Percentiles rank a stretch among this genome's conserved stretches.
These are phyloP conservation scores for Russula ochroleuca DNA, from an alignment of 768 basidiomycete genomes.

Conservation along the genomic window DNA sequence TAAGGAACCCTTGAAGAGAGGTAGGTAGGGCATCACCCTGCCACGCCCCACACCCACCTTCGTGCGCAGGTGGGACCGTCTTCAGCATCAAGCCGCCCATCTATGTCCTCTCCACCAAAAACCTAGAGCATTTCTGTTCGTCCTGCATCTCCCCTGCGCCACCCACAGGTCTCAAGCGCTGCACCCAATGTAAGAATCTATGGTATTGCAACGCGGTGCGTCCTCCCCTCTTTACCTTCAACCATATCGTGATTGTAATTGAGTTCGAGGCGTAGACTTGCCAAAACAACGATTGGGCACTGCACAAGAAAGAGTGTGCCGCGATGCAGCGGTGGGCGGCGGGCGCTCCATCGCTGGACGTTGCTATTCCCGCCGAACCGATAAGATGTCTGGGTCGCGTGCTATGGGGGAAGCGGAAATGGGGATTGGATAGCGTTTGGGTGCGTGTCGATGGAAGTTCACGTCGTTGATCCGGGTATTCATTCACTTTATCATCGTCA, in stretches of 20 bases:
- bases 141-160: conserved; percentile 50
- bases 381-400: conserved; percentile 75
- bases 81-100: conserved; percentile 57
- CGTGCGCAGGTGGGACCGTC: conserved; percentile 51
- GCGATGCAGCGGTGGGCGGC: conserved; percentile 59
- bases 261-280: conserved; percentile 46
- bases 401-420: conserved; percentile 57
- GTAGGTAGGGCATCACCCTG: conserved; percentile 3
- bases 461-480: neutral
- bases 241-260: conserved; percentile 6
- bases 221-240: conserved; percentile 4
- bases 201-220: conserved; percentile 76
- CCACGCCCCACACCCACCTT: neutral
- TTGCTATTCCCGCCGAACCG: conserved; percentile 66
- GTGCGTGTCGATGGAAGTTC: conserved; percentile 38
- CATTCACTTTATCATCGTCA: too few species aligned
- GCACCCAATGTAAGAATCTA: conserved; percentile 63
- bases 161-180: conserved; percentile 52
- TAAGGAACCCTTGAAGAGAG: conserved; percentile 25
- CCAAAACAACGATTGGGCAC: conserved; percentile 66
- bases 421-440: conserved; percentile 52
- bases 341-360: conserved; percentile 44
- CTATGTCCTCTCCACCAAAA: conserved; percentile 57
- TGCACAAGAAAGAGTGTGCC: conserved; percentile 75
- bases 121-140: conserved; percentile 64